A percentile compares a stretch with the other conserved stretches of the same genome.
Conservation (phyloP, 2,329 filamentous ascomycete genomes). For the Capronia epimyces region DNA sequence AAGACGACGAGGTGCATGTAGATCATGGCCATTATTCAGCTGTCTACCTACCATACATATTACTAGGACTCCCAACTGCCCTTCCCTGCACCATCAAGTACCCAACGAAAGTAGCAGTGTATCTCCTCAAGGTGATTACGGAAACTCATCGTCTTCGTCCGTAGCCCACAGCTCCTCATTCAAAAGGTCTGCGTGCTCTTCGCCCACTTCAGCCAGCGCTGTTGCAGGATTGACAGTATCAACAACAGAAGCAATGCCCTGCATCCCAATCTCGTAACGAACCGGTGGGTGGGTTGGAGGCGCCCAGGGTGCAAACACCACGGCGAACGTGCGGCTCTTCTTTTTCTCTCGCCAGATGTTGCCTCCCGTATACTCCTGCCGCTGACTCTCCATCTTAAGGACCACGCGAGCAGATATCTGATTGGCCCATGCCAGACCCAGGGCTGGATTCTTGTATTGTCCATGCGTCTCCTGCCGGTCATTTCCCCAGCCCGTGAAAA, state of each 20-base stretch:
- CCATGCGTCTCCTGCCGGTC: conserved; percentile 33
- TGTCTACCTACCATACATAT: not conserved
- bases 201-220: not conserved
- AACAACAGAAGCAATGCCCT: conserved; percentile 20
- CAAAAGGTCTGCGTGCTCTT: conserved; percentile 22
- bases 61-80: not conserved
- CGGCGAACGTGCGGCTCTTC: conserved; percentile 71
- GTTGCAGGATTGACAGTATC: not conserved
- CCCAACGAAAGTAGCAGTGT: not conserved
- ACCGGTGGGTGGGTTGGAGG: conserved; percentile 15
- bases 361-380: conserved; percentile 34
- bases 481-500: conserved; percentile 95
- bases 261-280: conserved; percentile 21
- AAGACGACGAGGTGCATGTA: not conserved
- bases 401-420: conserved; percentile 80
- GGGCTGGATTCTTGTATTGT: conserved; percentile 69
- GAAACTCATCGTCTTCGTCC: conserved; percentile 23
- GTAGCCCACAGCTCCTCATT: conserved; percentile 23
- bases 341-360: conserved; percentile 18
- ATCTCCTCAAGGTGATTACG: not conserved
- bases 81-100: not conserved
- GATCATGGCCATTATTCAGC: too few species aligned
- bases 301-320: conserved; percentile 82
- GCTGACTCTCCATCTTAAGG: conserved; percentile 61
- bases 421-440: conserved; percentile 86